phyloP scores from a whole-genome alignment of 176 grass and related monocot species.

The Oryza longistaminata region DNA sequence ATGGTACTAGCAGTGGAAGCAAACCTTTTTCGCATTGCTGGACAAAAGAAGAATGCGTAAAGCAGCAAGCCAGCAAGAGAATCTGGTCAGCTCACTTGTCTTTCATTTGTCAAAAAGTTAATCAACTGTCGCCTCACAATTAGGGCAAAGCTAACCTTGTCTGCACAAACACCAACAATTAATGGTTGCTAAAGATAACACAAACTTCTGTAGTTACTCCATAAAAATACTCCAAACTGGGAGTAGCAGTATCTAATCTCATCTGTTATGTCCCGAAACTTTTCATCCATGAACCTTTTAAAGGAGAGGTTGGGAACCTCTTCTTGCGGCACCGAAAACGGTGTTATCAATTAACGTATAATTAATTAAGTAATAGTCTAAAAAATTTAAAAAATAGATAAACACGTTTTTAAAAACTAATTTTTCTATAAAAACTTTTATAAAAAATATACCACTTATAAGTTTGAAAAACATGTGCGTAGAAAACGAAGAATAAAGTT shows the following conservation, averaged over 20 bases:
- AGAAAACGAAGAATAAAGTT: no score
- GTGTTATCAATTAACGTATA: no score
- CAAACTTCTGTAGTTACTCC: not conserved
- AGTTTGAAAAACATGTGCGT: no score
- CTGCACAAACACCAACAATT: not conserved
- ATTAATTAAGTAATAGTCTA: no score
- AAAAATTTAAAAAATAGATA: no score
- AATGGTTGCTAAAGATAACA: not conserved
- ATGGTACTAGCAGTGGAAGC: not conserved
- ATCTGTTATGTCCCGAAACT: not conserved
- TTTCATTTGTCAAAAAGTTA: not conserved
- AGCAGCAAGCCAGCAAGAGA: not conserved
- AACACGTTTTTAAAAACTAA: no score
- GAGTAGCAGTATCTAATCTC: not conserved
- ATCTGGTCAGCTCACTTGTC: conserved; percentile 13
- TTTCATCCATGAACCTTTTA: not conserved
- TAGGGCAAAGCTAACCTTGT: not conserved
- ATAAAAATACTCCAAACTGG: not conserved
- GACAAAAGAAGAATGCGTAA: no score
- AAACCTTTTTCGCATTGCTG: not conserved
- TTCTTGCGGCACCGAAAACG: no score
- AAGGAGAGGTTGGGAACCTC: no score
- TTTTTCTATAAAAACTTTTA: no score
- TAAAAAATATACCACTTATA: no score
- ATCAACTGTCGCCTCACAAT: not conserved